These are phyloP conservation scores for Nigrospora sphaerica DNA, from an alignment of 2,329 filamentous ascomycete species.

Conservation along the genomic window DNA sequence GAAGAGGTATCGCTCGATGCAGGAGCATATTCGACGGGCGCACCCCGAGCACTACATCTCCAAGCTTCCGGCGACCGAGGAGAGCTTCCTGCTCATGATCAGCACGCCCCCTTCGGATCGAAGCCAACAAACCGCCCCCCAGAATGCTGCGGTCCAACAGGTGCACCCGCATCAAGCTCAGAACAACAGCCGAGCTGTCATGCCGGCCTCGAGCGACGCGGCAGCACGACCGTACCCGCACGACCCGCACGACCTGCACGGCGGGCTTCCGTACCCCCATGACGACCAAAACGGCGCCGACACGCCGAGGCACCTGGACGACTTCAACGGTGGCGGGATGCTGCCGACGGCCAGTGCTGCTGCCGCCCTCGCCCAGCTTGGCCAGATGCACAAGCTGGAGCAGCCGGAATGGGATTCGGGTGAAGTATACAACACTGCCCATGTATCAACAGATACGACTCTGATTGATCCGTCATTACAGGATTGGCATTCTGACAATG, in stretches of 20 bases:
- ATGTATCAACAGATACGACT: slow-evolving; percentile 1
- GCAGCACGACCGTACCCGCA: slow-evolving; percentile 42
- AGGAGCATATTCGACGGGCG: slow-evolving; percentile 96
- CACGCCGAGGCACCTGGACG: slow-evolving; percentile 63
- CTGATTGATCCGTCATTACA: slow-evolving; percentile 21
- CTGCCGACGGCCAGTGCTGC: slow-evolving; percentile 70
- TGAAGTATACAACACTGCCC: slow-evolving; percentile 45
- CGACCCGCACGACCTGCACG: slow-evolving; percentile 48
- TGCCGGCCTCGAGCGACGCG: neutral
- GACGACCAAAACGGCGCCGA: slow-evolving; percentile 55
- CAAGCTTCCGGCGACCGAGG: slow-evolving; percentile 94
- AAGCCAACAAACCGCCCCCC: slow-evolving; percentile 20
- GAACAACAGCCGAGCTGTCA: neutral
- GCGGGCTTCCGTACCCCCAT: slow-evolving; percentile 42
- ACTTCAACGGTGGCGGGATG: slow-evolving; percentile 56
- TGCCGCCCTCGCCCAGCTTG: slow-evolving; percentile 78
- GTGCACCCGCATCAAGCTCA: slow-evolving; percentile 21
- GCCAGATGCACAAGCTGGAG: slow-evolving; percentile 67
- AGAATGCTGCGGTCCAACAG: slow-evolving; percentile 19
- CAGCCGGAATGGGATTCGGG: slow-evolving; percentile 74
- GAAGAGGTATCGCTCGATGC: slow-evolving; percentile 96
- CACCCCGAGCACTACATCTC: slow-evolving; percentile 97
- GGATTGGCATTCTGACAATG: slow-evolving; percentile 68
- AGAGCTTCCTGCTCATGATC: slow-evolving; percentile 96
- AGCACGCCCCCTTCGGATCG: slow-evolving; percentile 76